These are phyloP conservation scores for Teunomyces kruisii DNA, from an alignment of 805 yeast species.

Conservation along the genomic window DNA sequence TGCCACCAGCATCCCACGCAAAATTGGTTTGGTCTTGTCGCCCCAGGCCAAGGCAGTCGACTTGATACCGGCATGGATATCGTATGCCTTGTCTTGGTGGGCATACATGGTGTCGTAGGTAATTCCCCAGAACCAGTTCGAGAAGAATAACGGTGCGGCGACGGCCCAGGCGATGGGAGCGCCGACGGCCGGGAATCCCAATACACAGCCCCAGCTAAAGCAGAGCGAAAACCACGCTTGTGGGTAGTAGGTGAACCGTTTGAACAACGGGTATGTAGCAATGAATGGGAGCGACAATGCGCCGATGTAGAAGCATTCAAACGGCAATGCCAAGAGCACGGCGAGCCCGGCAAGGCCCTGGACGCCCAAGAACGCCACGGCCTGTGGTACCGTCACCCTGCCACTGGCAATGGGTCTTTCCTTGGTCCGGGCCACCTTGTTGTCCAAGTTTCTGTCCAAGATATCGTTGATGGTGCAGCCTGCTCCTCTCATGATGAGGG, in stretches of 20 bases:
- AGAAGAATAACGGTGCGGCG: slow-evolving; percentile 72
- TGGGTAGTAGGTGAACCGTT: slow-evolving; percentile 94
- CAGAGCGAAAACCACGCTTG: slow-evolving; percentile 79
- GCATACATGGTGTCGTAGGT: slow-evolving; percentile 95
- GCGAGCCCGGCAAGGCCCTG: slow-evolving; percentile 75
- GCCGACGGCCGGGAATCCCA: slow-evolving; percentile 97
- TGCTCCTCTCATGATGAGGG: slow-evolving; percentile 93
- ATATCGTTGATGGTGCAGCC: slow-evolving; percentile 96
- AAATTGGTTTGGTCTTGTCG: slow-evolving; percentile 65
- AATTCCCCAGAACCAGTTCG: slow-evolving; percentile 91
- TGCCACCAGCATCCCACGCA: slow-evolving; percentile 59
- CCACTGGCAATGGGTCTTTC: slow-evolving; percentile 94
- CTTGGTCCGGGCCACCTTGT: slow-evolving; percentile 81
- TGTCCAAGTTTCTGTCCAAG: slow-evolving; percentile 78
- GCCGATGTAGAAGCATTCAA: slow-evolving; percentile 79
- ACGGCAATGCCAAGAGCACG: slow-evolving; percentile 70
- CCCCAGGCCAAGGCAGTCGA: slow-evolving; percentile 98
- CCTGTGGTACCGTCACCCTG: slow-evolving; percentile 68
- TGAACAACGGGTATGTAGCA: slow-evolving; percentile 87
- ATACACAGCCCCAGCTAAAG: slow-evolving; percentile 90
- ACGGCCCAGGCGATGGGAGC: slow-evolving; percentile 69
- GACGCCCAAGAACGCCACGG: slow-evolving; percentile 65
- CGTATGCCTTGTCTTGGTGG: slow-evolving; percentile 92
- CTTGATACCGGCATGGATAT: slow-evolving; percentile 86
- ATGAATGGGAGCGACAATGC: slow-evolving; percentile 78